Base-by-base conservation (phyloP, 2,329 filamentous ascomycete genomes). In the Dryadomyces sulphureus region DNA sequence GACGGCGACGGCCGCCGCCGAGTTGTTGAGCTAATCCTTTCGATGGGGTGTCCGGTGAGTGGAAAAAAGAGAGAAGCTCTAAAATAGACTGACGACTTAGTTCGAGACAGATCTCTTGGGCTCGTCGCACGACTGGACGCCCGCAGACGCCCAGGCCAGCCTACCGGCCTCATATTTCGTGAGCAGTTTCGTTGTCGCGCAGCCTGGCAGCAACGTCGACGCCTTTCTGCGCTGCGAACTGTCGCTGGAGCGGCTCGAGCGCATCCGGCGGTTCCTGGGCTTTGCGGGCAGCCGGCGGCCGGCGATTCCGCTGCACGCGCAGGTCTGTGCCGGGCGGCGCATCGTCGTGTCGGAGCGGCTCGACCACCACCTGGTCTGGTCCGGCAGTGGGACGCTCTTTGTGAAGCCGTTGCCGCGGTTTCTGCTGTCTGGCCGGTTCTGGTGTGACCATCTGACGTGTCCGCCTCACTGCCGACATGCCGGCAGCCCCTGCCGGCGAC, bases 401-500 rank as follows among this genome's bases (percentile, higher is more conserved):
- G 20, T 49, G 35, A 49, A 49, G 41, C 47, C 47, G 5, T 16
- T 49, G 16, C 47, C 47, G 22, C 5, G 27, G 11, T 49, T 46
- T 34, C 35, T 48, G 14, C 43, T 48, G 25, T 34, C 45, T 34
- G 24, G 14, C 8, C 20, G 20, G 14, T 48, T 48, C 8, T 48
- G 43, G 43, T 3, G 21, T 4, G 7, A 12, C 5, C 12, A 45
- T 9, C 43, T 48, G 22, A 36, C 16, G 24, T 52, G 50, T 32
- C 46, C 47, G 34, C 16, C 14, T 12, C 25, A n/a, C 38, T 50
- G 50, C 30, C 3, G 35, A n/a, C 16, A 5, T 19, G 5, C 20
- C 8, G 19, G 2, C 19, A 24, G 22, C 12, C n/a, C 44, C 7
- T 49, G 47, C 32, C 25, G 27, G 36, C 14, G 12, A 21, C 35